Base-by-base conservation (phyloP, 768 basidiomycete genomes). In the Lentinula guzmanii region DNA sequence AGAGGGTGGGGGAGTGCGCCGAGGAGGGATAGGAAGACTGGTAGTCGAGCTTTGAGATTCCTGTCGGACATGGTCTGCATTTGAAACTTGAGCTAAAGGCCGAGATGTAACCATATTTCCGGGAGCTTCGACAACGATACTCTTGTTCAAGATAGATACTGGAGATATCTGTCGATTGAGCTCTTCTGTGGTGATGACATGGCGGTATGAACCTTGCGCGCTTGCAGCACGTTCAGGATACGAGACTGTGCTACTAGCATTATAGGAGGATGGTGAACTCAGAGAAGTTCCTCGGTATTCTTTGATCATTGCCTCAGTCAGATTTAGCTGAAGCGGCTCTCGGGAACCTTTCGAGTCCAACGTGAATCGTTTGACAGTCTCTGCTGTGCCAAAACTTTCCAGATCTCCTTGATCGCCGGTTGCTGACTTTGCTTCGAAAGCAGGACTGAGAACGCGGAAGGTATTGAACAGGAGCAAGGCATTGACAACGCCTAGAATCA, bases 381-480 rank as follows among this genome's bases (percentile, higher is more conserved):
- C 62, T 28, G 68, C 58, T 11, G 72, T 64, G 45, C 69, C 70
- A 46, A 73, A 72, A 31, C 75, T 75, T 54, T 74, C 71, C 42
- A 67, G 55, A 54, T 71, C 75, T 48, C 65, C 57, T 42, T 61
- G 21, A 9, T 18, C 33, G 41, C 48, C 34, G 69, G 71, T 62
- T 10, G 70, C 62, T 18, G 69, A 64, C 41, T 68, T 70, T 28
- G 69, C 70, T 62, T 79, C 73, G 65, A 86, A 79, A 24, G 81
- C 80, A 28, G 82, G 82, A 8, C 77, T 75, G 37, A 91, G 73
- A 55, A 88, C 78, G 9, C 84, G 81, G 68, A 89, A 82, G 9
- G 86, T 89, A 67, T 87, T 89, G 74, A 80, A 84, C 33, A 90
- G 77, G n/a, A 91, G 75, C 8, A 79, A 61, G 31, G 87, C 86